Evolutionary conservation across 2,329 filamentous ascomycete genomes (phyloP).

Genomic region (Chrysoporthe austroafricana): DNA sequence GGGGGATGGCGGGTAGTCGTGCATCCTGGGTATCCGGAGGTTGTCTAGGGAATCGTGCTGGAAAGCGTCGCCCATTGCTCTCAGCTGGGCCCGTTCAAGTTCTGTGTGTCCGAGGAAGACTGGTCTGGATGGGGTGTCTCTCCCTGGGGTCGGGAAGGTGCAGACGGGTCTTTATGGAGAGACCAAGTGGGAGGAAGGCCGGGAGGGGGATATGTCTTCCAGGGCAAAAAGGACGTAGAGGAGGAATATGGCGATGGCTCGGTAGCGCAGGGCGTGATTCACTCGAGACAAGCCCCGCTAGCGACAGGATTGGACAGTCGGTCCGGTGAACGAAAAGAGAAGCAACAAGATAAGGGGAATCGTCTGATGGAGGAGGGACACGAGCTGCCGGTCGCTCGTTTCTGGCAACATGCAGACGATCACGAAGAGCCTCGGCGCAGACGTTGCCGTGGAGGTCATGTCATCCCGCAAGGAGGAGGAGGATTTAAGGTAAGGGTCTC

Average conservation of each 20-base stretch:
- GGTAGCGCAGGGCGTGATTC: neutral
- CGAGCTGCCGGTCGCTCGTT: neutral
- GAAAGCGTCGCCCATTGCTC: slow-evolving; percentile 15
- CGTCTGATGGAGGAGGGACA: neutral
- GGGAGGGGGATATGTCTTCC: too few species aligned
- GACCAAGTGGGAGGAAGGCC: neutral
- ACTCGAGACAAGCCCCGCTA: neutral
- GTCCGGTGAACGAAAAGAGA: neutral
- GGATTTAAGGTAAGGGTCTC: neutral
- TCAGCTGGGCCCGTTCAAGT: neutral
- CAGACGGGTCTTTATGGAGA: neutral
- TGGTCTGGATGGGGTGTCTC: neutral
- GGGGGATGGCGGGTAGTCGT: slow-evolving; percentile 20
- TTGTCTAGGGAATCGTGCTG: slow-evolving; percentile 1
- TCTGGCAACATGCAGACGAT: slow-evolving; percentile 2
- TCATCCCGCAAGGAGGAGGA: slow-evolving; percentile 1
- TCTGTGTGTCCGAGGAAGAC: neutral
- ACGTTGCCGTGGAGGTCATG: slow-evolving; percentile 5
- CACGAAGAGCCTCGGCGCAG: slow-evolving; percentile 1
- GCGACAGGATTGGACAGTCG: neutral
- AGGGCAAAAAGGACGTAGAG: neutral
- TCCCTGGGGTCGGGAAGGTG: neutral
- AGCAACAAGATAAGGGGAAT: neutral
- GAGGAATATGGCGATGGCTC: neutral
- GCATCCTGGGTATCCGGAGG: slow-evolving; percentile 9